Evolutionary conservation across 164 flowering plant species (phyloP), one percentile per base, ranked within the genome.

Genomic region (Houttuynia cordata): DNA sequence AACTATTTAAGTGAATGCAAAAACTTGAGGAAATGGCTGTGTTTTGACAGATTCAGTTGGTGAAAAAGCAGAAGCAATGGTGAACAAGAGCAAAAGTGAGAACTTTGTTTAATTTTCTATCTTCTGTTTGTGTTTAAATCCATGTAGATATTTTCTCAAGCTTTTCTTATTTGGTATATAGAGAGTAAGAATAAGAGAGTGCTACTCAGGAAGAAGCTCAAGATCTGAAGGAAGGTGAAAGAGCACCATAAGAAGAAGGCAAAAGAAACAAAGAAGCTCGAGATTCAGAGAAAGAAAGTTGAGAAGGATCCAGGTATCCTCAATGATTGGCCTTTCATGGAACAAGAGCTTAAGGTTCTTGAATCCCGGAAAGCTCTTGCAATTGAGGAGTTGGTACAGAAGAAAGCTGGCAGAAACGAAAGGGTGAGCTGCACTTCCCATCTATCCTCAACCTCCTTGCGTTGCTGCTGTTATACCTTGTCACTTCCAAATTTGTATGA

Each of bases 221-320:
- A 93, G 78, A 68, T 93, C 13, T 75, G 86, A 18, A 75, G 68
- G 72, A 94, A 81, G n/a, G n/a, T n/a, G n/a, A n/a, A n/a, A n/a
- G n/a, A n/a, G n/a, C n/a, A n/a, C n/a, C n/a, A n/a, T n/a, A 64
- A 96, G 88, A 63, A 94, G 88, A 63, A 83, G 88, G 61, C 99
- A 94, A 61, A 93, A 91, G 95, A 91, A 55, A 97, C 96, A 0
- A 94, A 91, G 80, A 94, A 88, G 75, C 77, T 78, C 13, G 85
- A 81, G 0, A 8, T 71, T 7, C 61, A 64, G 14, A 82, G 71
- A 69, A 62, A 53, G 7, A 85, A 80, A 77, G 86, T 81, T 14
- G 97, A 91, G 81, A 94, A 94, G 76, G 97, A 88, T 61, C 96
- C 96, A 0, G 99, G 97, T 18, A 91, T 91, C 61, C 95, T 95